Evolutionary conservation across 371 early-diverging fungal genomes (phyloP), one percentile per base, ranked within the genome.

Genomic region (Circinella minor): DNA sequence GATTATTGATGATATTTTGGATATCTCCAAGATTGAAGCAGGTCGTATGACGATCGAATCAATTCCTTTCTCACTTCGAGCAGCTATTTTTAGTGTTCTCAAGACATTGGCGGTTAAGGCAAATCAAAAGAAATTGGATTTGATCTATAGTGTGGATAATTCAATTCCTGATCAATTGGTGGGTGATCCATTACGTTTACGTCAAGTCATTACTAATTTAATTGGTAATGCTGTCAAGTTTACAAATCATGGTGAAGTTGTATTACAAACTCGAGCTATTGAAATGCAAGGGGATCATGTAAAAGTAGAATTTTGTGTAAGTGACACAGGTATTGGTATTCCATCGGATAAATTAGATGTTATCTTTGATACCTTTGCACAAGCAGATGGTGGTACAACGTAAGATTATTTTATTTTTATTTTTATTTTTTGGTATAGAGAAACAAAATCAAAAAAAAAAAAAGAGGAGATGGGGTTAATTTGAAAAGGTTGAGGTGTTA

Each of bases 261-360:
- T 84, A 1, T 76, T 91, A 13, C 77, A 77, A 55, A 83, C 81
- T n/a, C 72, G 79, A 13, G 74, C 76, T 59, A 71, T 70, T 62
- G 69, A 71, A 68, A 75, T 72, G 77, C 66, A 83, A 13, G 78
- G 74, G 66, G 79, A 81, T 61, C 70, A 76, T 34, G 77, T 88
- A n/a, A 79, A 75, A 18, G 78, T 91, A 14, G 83, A 86, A 63
- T 81, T 93, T 62, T 87, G 88, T 67, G 91, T 94, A 36, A 77
- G 77, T 36, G 95, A 95, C 71, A 89, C 91, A 1, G 95, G 95
- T 43, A 93, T 93, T 39, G 95, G 94, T 18, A 93, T 94, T 68
- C 79, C 86, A 54, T 79, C 85, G 46, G 89, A 89, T 65, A 90
- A 87, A 72, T 78, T 89, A 63, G 75, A 86, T 43, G 73, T 87